Base-by-base conservation (phyloP, 305 asterid genomes). In the Petunia hybrid region DNA sequence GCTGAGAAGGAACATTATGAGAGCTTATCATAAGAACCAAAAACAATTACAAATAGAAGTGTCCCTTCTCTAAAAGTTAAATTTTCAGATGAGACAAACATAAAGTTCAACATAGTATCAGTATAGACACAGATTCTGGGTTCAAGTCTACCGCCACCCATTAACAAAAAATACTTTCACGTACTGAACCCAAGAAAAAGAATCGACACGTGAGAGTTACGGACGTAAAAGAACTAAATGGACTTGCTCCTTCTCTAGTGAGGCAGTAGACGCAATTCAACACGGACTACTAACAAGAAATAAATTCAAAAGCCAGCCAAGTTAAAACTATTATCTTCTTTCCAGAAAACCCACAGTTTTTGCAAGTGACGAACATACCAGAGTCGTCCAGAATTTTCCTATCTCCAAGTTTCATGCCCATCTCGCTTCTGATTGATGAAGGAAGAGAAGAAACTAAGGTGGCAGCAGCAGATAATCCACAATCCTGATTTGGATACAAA, bases 371-470 rank as follows among this genome's bases (percentile, higher is more conserved):
- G 60, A 79, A 59, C 83, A 45, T 89, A 89, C 96, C 97, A 70
- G 87, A 80, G 80, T 81, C 85, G 39, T 84, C 83, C 80, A 84
- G 69, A 48, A 63, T 79, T 80, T 84, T 89, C 83, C 76, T 87
- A 83, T 80, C 88, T 66, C 91, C 95, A 69, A 87, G 92, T 66
- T 89, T 86, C 76, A 82, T 77, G 77, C 80, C 92, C 87, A 90
- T 85, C 59, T 88, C 90, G 80, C 86, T 86, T 87, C 86, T 88
- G 74, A 94, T 74, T 51, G 91, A 79, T 67, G 65, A 63, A 75
- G 98, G 98, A 77, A 92, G 94, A 67, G 80, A 87, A 80, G 93
- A 88, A 61, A 88, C 89, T 13, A 90, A 89, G 65, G 87, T 82
- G 85, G 88, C 42, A 22, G 95, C 82, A 66, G 90, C 86, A 62